Base-by-base conservation (phyloP, 768 basidiomycete species). In the Suillus bovinus region DNA sequence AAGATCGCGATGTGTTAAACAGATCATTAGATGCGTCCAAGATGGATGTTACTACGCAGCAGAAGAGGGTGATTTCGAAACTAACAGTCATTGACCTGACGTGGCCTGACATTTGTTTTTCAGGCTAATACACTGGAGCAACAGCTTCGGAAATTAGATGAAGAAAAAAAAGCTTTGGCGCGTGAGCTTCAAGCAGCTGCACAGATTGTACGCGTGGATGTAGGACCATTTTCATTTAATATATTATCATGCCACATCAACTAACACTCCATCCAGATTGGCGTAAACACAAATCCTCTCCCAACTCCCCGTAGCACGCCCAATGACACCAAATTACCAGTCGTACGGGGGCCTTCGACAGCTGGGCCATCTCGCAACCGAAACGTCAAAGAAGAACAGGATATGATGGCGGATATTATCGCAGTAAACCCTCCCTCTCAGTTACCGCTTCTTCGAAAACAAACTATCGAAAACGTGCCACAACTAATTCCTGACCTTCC, bases 401-500 rank as follows among this genome's bases (percentile, higher is more conserved):
- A 36, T 22, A 0, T 4, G 3, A 5, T 9, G 17, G 5, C 2
- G 6, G 49, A 59, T 34, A 13, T 20, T 2, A 2, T 20, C n/a
- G 20, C 7, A 33, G 11, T 13, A 29, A 4, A 50, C 14, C 20
- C 11, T 33, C 11, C 22, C 49, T 29, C 36, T n/a, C 60, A 11
- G 8, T 13, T 60, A 29, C 60, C 60, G 4, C 7, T 27, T 17
- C 8, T 27, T 11, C 36, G 61, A 33, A 29, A n/a, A 9, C 17
- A 5, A 9, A 20, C 42, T 4, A 44, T 61, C 7, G 22, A 24
- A 7, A 24, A 24, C 5, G 53, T 7, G 5, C 41, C 61, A 1
- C 55, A 42, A 20, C 31, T 61, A 11, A 61, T 61, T 14, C 61
- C 61, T 22, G 61, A 61, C 22, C 34, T 61, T 31, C 14, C 24